These are phyloP conservation scores for Magnusiomyces suaveolens DNA, from an alignment of 1,139 yeast genomes.

Conservation along the genomic window DNA sequence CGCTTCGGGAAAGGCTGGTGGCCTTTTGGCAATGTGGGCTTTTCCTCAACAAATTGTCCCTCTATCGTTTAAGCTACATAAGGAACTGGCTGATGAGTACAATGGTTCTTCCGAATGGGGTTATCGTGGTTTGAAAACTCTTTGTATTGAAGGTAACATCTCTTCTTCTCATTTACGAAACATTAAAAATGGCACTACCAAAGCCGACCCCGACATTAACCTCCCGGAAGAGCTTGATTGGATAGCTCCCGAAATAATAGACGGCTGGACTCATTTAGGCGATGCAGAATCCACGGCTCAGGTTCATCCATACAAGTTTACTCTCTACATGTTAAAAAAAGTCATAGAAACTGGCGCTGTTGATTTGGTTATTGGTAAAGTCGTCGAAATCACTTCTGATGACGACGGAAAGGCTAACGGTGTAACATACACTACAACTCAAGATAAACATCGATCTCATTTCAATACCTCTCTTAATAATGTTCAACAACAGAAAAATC, in stretches of 20 bases:
- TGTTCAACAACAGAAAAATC: no score
- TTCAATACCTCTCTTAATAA: no score
- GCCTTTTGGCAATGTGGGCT: constrained; percentile 88
- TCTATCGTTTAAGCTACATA: constrained; percentile 75
- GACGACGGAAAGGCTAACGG: constrained; percentile 21
- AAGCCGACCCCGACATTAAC: constrained; percentile 10
- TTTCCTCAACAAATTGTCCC: constrained; percentile 94
- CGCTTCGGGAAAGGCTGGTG: constrained; percentile 97
- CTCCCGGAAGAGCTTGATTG: constrained; percentile 74
- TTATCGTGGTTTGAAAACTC: constrained; percentile 77
- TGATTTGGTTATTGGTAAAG: constrained; percentile 77
- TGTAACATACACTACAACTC: constrained; percentile 15
- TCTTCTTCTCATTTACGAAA: constrained; percentile 14
- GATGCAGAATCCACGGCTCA: constrained; percentile 88
- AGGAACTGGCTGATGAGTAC: constrained; percentile 65
- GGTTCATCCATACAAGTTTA: constrained; percentile 91
- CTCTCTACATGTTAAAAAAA: constrained; percentile 66
- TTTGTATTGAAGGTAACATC: constrained; percentile 78
- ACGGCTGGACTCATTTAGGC: constrained; percentile 73
- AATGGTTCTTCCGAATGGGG: constrained; percentile 88
- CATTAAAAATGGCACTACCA: constrained; percentile 9
- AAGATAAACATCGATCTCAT: background rate
- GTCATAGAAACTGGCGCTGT: constrained; percentile 82
- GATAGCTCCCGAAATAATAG: constrained; percentile 60
- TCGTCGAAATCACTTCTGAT: constrained; percentile 42